These are phyloP conservation scores for Candida ortonii DNA, from an alignment of 805 yeast genomes.

Conservation along the genomic window DNA sequence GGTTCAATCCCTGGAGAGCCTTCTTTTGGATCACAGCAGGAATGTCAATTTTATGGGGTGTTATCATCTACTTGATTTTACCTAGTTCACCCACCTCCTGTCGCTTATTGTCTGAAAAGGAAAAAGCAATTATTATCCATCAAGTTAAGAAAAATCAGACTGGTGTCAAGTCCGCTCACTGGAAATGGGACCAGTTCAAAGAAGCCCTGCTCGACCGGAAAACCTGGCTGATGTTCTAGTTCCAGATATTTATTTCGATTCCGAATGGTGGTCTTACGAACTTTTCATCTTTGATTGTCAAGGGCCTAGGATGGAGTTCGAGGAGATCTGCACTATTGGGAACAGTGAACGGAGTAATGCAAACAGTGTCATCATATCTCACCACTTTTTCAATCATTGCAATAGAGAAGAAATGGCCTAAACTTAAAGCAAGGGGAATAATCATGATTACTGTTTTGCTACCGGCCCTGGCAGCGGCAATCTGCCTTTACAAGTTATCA, in stretches of 20 bases:
- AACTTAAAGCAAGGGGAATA: constrained; percentile 30
- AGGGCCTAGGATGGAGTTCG: constrained; percentile 29
- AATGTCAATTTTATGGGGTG: constrained; percentile 51
- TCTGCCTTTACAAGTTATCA: constrained; percentile 32
- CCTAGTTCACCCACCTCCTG: constrained; percentile 54
- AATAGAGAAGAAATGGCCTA: constrained; percentile 46
- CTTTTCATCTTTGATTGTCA: constrained; percentile 39
- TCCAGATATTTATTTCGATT: constrained; percentile 43
- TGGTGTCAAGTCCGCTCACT: constrained; percentile 54
- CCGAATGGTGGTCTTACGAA: constrained; percentile 61
- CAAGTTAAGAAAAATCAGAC: constrained; percentile 58
- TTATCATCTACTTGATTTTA: constrained; percentile 36
- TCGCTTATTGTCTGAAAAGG: constrained; percentile 47
- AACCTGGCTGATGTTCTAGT: constrained; percentile 48
- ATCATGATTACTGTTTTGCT: constrained; percentile 27
- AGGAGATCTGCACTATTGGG: constrained; percentile 33
- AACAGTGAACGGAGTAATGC: constrained; percentile 36
- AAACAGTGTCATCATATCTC: constrained; percentile 27
- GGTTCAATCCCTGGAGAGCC: constrained; percentile 56
- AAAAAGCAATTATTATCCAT: constrained; percentile 47
- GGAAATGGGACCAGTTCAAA: constrained; percentile 53
- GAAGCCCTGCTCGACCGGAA: constrained; percentile 55
- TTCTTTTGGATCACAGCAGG: constrained; percentile 58
- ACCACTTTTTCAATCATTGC: constrained; percentile 43
- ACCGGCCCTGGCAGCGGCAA: constrained; percentile 27